Base-by-base conservation (phyloP, 768 basidiomycete genomes). In the Nevesoporus exiguus region DNA sequence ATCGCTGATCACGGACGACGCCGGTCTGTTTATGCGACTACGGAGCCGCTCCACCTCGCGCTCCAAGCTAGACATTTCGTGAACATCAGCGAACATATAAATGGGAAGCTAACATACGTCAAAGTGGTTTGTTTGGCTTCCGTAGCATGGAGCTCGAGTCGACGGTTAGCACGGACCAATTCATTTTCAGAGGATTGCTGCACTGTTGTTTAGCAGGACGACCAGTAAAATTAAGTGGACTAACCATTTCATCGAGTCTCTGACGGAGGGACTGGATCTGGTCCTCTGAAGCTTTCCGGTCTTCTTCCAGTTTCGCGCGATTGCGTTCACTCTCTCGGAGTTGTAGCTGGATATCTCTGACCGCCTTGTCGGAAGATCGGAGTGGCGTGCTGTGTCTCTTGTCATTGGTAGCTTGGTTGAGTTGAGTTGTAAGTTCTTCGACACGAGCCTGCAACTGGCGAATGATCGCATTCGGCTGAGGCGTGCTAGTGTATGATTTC, bases 81-180 rank as follows among this genome's bases (percentile, higher is more conserved):
- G 47, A 61, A 45, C 41, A 47, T 27, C 42, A 34, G 39, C 24
- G 30, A 50, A 47, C 17, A 14, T 17, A 49, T 29, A 15, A 14
- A 47, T 7, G 51, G 19, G 34, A 14, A 30, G 52, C 5, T 29
- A 22, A 68, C 85, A 47, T 61, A 90, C 88, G 77, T 81, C 15
- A 90, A 74, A 39, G 83, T 77, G 56, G 80, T 81, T 67, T 89
- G 86, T 67, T 82, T 87, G 62, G 80, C 82, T 59, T 92, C 89
- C 6, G 73, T 80, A 29, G 85, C 86, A 60, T 92, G 89, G 36
- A 87, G 78, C 61, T 90, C 90, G 34, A 85, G 86, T 40, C 87
- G 79, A 30, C 89, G 83, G 68, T 90, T 90, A 22, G 79, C 81
- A 11, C 86, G 76, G 60, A 85, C 82, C 3, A 90, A 73, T n/a